Evolutionary conservation across 805 yeast species (phyloP), one percentile per base, ranked within the genome.

Genomic region (Teunomyces lycoperdinae): DNA sequence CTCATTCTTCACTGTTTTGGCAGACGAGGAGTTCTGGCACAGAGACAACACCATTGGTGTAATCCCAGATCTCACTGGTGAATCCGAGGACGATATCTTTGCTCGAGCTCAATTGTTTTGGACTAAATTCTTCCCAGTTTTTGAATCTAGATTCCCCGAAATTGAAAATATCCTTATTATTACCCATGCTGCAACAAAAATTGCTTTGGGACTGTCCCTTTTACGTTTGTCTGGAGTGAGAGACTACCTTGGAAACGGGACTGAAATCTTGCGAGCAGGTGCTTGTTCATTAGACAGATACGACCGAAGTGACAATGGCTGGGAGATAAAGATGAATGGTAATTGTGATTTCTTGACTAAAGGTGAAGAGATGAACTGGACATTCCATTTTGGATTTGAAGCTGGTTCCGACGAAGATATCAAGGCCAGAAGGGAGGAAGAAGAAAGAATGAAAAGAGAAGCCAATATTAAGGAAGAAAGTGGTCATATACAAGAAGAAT

Each of bases 301-400:
- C 57, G 61, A 55, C 3, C 62, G 52, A 1, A 55, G 24, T 4
- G 61, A 61, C 1, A 62, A 66, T 5, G 57, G 60, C 27, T 92
- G 97, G 97, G 63, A 57, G 5, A 61, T 85, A 45, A 71, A 71
- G 14, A 74, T 78, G 77, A 88, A 87, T 61, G 97, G 97, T 4
- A 76, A 81, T 52, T 80, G 89, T 6, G 82, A 78, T 39, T 90
- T 85, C 57, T 71, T 92, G 51, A 63, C 78, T 5, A 66, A 76
- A 5, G 98, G 98, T 6, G 94, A 91, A 58, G 97, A 90, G 64
- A 89, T 89, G 95, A 84, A 88, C 61, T 91, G 97, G 97, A 81
- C 84, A 57, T 92, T 90, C 71, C 80, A 79, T 58, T 74, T 66
- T 48, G 81, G 80, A 14, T 84, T 80, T 55, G 96, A 89, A 68